Evolutionary conservation across 192 early-diverging fungal species (phyloP).

Genomic region (Coemansia sp.): DNA sequence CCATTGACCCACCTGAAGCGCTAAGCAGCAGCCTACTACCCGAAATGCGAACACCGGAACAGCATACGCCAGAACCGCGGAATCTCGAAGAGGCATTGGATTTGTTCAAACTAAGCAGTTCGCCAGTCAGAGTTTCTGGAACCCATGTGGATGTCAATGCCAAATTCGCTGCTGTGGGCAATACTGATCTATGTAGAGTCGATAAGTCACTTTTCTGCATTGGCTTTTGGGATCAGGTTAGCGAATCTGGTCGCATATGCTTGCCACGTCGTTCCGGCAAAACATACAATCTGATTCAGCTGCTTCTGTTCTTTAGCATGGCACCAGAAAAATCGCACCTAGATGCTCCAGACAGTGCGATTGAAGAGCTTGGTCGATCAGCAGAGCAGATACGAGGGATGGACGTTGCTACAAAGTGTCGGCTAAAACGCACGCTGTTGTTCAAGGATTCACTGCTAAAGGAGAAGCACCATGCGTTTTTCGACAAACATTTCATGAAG

Average conservation of each 20-base stretch:
- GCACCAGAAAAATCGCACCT: slow-evolving; percentile 11
- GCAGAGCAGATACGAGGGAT: not conserved
- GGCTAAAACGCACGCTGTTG: slow-evolving; percentile 32
- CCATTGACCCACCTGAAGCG: not conserved
- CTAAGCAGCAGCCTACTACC: too few relatives aligned
- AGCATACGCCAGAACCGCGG: not conserved
- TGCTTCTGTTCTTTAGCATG: slow-evolving; percentile 40
- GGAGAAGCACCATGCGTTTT: slow-evolving; percentile 26
- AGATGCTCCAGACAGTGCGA: slow-evolving; percentile 12
- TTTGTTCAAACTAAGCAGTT: slow-evolving; percentile 26
- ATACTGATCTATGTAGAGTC: slow-evolving; percentile 24
- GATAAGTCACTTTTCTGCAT: slow-evolving; percentile 50
- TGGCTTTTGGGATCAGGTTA: slow-evolving; percentile 39
- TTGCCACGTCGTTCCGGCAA: slow-evolving; percentile 47
- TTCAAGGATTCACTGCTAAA: slow-evolving; percentile 30
- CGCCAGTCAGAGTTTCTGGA: slow-evolving; percentile 38
- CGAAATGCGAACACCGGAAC: not conserved
- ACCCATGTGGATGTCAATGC: slow-evolving; percentile 24
- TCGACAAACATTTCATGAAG: slow-evolving; percentile 38
- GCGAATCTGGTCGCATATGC: slow-evolving; percentile 31
- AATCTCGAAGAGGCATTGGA: not conserved
- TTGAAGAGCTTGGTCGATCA: not conserved
- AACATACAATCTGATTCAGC: slow-evolving; percentile 43
- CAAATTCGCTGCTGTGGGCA: slow-evolving; percentile 21
- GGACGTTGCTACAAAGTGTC: slow-evolving; percentile 23